Conservation (phyloP, 2,329 filamentous ascomycete genomes). For the Aspergillus phoenicis region DNA sequence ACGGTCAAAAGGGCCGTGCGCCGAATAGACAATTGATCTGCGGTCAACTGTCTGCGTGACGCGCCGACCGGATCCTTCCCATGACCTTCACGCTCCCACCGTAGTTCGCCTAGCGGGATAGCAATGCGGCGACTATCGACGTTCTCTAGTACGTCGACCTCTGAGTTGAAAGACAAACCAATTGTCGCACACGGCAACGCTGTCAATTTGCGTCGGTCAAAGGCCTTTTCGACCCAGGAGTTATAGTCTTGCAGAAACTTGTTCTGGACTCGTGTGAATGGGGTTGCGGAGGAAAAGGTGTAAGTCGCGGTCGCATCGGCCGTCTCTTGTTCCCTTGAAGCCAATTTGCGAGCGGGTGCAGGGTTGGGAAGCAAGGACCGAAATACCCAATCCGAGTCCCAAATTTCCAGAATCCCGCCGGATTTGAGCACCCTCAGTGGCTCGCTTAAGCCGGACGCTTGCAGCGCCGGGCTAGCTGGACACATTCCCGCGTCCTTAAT, state of each 20-base stretch:
- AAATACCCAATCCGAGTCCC: slow-evolving; percentile 84
- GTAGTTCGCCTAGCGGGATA: slow-evolving; percentile 80
- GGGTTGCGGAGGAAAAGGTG: slow-evolving; percentile 77
- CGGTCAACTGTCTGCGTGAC: slow-evolving; percentile 57
- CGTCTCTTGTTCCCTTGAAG: slow-evolving; percentile 64
- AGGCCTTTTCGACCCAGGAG: slow-evolving; percentile 73
- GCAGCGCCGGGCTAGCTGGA: slow-evolving; percentile 59
- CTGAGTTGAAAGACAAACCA: slow-evolving; percentile 76
- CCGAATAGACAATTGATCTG: slow-evolving; percentile 72
- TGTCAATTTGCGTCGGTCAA: slow-evolving; percentile 70
- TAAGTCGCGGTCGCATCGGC: slow-evolving; percentile 77
- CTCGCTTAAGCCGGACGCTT: slow-evolving; percentile 66
- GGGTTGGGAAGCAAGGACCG: slow-evolving; percentile 81
- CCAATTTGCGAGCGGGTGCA: slow-evolving; percentile 58
- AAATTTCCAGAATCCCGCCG: slow-evolving; percentile 80
- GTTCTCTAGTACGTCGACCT: slow-evolving; percentile 70
- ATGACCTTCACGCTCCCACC: slow-evolving; percentile 76
- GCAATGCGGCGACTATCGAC: slow-evolving; percentile 76
- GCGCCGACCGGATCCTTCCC: slow-evolving; percentile 35
- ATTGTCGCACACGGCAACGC: slow-evolving; percentile 78
- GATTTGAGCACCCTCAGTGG: slow-evolving; percentile 74
- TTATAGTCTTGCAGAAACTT: slow-evolving; percentile 83
- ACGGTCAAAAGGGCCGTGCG: slow-evolving; percentile 79
- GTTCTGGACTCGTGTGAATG: slow-evolving; percentile 78
- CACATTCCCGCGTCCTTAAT: slow-evolving; percentile 78